Evolutionary conservation across 768 basidiomycete species (phyloP).

Genomic region (Saitozyma podzolica): DNA sequence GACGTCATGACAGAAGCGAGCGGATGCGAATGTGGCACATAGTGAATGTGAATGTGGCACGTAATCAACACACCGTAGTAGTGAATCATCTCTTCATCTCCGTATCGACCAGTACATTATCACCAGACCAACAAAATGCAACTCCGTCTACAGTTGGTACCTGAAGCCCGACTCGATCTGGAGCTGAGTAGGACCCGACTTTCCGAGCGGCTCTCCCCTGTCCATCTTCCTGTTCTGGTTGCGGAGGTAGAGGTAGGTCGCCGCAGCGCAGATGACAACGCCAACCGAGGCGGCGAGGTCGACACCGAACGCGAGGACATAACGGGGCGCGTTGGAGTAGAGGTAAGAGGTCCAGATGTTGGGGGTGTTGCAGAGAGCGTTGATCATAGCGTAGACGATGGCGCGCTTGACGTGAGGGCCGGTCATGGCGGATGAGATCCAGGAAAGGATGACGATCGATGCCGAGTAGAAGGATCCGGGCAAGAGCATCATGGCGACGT

Average conservation of each 20-base stretch:
- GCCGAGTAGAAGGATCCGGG: conserved; percentile 46
- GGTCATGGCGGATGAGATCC: conserved; percentile 42
- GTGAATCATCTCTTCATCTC: too few relatives aligned
- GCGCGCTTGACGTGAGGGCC: conserved; percentile 49
- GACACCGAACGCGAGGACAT: conserved; percentile 46
- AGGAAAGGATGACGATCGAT: conserved; percentile 45
- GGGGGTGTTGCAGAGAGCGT: conserved; percentile 38
- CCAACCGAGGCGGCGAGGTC: conserved; percentile 45
- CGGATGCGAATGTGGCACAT: too few relatives aligned
- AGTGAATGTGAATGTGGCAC: too few relatives aligned
- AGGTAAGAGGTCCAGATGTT: conserved; percentile 51
- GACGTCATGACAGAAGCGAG: too few relatives aligned
- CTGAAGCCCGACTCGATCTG: conserved; percentile 46
- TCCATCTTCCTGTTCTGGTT: conserved; percentile 45
- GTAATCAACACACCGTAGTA: too few relatives aligned
- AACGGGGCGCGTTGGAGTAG: conserved; percentile 44
- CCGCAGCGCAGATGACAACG: conserved; percentile 29
- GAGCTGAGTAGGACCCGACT: conserved; percentile 34
- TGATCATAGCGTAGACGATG: conserved; percentile 44
- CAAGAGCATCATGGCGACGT: conserved; percentile 47
- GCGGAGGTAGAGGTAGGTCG: conserved; percentile 41
- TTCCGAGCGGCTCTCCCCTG: conserved; percentile 33
- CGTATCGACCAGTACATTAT: too few relatives aligned
- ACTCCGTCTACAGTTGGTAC: conserved; percentile 38
- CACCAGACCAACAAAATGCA: too few relatives aligned